These are phyloP conservation scores for Puccinia triticina DNA, from an alignment of 1,284 basidiomycete species.

Conservation along the genomic window DNA sequence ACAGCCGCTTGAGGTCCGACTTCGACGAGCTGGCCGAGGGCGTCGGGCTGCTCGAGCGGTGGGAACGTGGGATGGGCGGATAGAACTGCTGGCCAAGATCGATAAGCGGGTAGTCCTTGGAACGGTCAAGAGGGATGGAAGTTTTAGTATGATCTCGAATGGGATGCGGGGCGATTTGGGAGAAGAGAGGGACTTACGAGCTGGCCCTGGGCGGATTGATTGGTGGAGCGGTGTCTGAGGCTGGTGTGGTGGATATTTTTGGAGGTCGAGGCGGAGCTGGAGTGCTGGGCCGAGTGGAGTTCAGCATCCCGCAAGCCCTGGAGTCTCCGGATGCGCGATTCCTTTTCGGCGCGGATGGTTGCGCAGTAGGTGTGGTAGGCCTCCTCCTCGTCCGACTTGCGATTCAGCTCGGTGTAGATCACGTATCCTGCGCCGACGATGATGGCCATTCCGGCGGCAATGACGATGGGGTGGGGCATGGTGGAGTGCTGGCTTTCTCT, in stretches of 20 bases:
- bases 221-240: slow-evolving; percentile 2
- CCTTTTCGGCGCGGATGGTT: slow-evolving; percentile 17
- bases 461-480: slow-evolving; percentile 30
- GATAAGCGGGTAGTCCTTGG: slow-evolving; percentile 25
- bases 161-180: neutral
- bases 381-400: slow-evolving; percentile 23
- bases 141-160: neutral
- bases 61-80: neutral
- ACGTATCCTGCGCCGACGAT: slow-evolving; percentile 22
- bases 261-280: neutral
- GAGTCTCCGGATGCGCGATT: neutral
- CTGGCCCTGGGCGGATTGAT: neutral
- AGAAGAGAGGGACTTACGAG: neutral
- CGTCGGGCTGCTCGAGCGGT: neutral
- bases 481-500: neutral
- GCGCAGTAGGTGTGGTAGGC: slow-evolving; percentile 22
- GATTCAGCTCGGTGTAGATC: slow-evolving; percentile 7
- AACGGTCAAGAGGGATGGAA: neutral
- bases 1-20: neutral
- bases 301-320: neutral
- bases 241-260: neutral
- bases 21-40: neutral
- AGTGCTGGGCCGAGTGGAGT: neutral
- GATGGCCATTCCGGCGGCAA: slow-evolving; percentile 35
- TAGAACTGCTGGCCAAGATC: slow-evolving; percentile 13